Conservation (phyloP, 2,329 filamentous ascomycete genomes). For the Penicillium psychrosexuale region DNA sequence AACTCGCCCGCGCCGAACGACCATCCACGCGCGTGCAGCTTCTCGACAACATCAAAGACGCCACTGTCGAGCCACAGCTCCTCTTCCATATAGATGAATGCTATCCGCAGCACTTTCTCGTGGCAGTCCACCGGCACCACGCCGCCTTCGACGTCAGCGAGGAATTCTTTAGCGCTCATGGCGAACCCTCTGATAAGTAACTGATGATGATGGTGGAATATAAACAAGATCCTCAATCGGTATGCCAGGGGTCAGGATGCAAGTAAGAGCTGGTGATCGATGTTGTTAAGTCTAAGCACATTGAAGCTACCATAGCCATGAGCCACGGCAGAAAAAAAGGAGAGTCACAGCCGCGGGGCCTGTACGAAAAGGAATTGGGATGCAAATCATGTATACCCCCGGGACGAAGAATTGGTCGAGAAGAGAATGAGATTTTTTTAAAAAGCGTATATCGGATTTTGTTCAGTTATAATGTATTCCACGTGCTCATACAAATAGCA, state of each 20-base stretch:
- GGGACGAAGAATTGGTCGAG: background rate
- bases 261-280: background rate
- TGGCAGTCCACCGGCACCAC: constrained; percentile 17
- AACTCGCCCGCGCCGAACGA: constrained; percentile 23
- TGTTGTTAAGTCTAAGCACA: background rate
- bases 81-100: constrained; percentile 21
- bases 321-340: background rate
- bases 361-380: background rate
- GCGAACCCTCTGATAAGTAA: too few relatives aligned
- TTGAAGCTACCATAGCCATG: background rate
- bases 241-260: too few relatives aligned
- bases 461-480: background rate
- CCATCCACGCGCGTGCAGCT: constrained; percentile 20
- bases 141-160: constrained; percentile 16
- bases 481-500: background rate
- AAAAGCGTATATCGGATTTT: background rate
- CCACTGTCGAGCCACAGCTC: constrained; percentile 15
- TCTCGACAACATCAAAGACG: constrained; percentile 20
- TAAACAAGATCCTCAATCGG: too few relatives aligned
- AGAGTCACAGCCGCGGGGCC: rapidly evolving
- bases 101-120: constrained; percentile 19
- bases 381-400: too few relatives aligned
- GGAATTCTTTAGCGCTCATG: constrained; percentile 17
- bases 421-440: background rate
- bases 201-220: too few relatives aligned